A percentile compares a stretch with the other conserved stretches of the same genome.
Evolutionary conservation across 2,329 filamentous ascomycete genomes (phyloP).

Genomic region (Aspergillus sp.): DNA sequence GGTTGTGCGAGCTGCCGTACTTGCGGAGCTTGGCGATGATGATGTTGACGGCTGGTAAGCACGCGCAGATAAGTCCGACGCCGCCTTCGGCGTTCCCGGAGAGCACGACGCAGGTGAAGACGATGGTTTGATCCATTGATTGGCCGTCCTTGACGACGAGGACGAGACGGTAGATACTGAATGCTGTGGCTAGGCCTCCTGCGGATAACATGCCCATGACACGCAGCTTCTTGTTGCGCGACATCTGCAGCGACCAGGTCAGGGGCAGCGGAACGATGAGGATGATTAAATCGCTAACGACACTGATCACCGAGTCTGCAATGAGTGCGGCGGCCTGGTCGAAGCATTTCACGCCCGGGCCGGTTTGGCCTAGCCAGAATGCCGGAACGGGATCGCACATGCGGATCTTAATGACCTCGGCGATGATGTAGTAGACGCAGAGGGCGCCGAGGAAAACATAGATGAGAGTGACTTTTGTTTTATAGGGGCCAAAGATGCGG

Average conservation of each 20-base stretch:
- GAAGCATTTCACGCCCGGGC: constrained; percentile 23
- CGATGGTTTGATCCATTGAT: constrained; percentile 25
- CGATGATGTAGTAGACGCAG: constrained; percentile 29
- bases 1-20: constrained; percentile 20
- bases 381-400: constrained; percentile 31
- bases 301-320: constrained; percentile 34
- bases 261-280: constrained; percentile 31
- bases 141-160: constrained; percentile 27
- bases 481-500: constrained; percentile 33
- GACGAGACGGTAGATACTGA: constrained; percentile 33
- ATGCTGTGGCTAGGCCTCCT: constrained; percentile 32
- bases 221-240: constrained; percentile 28
- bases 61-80: constrained; percentile 32
- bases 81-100: constrained; percentile 34
- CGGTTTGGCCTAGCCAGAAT: constrained; percentile 31
- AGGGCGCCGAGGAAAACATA: constrained; percentile 29
- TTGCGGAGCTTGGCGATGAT: constrained; percentile 19
- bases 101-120: constrained; percentile 31
- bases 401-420: constrained; percentile 31
- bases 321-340: constrained; percentile 32
- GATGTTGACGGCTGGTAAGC: constrained; percentile 29
- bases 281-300: constrained; percentile 32
- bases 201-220: constrained; percentile 33
- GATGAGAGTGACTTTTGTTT: constrained; percentile 27
- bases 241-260: constrained; percentile 35